Evolutionary conservation across 2,329 filamentous ascomycete genomes (phyloP).

Genomic region (Coniella lustricola): DNA sequence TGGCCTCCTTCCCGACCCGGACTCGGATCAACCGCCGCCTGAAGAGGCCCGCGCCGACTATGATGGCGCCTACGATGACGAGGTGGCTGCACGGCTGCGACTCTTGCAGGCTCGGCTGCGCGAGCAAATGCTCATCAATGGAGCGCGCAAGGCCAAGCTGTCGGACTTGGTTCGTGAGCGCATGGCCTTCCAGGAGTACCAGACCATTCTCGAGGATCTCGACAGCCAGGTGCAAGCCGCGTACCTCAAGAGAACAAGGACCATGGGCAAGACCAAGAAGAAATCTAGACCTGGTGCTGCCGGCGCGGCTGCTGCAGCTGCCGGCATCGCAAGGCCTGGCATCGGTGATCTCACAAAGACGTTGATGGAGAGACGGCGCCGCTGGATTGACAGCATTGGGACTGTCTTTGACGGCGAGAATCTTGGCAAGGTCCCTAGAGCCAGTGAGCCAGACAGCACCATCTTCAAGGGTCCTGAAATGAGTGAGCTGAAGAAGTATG

Average conservation of each 20-base stretch:
- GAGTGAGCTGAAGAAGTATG: conserved; percentile 64
- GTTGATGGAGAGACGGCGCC: conserved; percentile 81
- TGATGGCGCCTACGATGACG: conserved; percentile 86
- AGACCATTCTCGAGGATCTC: conserved; percentile 92
- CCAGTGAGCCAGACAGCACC: conserved; percentile 53
- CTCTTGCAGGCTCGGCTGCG: conserved; percentile 77
- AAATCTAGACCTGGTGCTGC: conserved; percentile 69
- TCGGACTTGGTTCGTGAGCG: conserved; percentile 83
- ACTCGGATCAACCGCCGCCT: conserved; percentile 14
- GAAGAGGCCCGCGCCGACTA: conserved; percentile 55
- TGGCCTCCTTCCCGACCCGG: conserved; percentile 62
- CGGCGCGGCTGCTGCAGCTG: conserved; percentile 51
- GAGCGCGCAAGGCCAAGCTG: conserved; percentile 79
- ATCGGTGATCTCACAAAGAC: conserved; percentile 89
- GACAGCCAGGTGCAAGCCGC: conserved; percentile 92
- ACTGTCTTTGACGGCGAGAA: conserved; percentile 83
- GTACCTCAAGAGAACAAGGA: conserved; percentile 91
- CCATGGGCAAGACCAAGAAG: conserved; percentile 90
- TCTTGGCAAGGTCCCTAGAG: conserved; percentile 62
- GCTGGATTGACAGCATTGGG: conserved; percentile 88
- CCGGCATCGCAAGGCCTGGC: conserved; percentile 62
- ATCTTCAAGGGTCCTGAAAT: conserved; percentile 72
- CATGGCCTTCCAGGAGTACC: conserved; percentile 95
- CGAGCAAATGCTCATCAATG: conserved; percentile 79
- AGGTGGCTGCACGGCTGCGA: conserved; percentile 83